A percentile compares a stretch with the other conserved stretches of the same genome.
These are phyloP conservation scores for Ochetophila trinervis DNA, from an alignment of 306 rosid genomes.

Conservation along the genomic window DNA sequence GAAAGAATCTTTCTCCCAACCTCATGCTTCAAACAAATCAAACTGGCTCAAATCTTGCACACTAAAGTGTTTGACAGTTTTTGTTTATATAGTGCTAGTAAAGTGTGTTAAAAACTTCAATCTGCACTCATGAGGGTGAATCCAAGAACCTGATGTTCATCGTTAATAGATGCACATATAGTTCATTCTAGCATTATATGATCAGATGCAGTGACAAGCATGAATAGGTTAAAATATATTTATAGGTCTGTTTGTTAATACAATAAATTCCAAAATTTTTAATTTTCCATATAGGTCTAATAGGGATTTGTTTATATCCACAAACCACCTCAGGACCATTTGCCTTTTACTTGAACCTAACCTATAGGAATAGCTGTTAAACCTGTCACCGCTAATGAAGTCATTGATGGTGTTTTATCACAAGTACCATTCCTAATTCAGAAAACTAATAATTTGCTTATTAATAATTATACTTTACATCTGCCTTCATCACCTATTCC, in stretches of 20 bases:
- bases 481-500: constrained; percentile 28
- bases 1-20: not conserved
- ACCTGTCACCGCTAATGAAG: constrained; percentile 17
- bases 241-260: not conserved
- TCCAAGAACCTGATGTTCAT: no score
- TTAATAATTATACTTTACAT: constrained; percentile 26
- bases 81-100: not conserved
- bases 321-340: constrained; percentile 8
- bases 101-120: no score
- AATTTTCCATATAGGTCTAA: not conserved
- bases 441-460: constrained; percentile 16
- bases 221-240: no score
- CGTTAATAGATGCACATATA: no score
- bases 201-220: no score
- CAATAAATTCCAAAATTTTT: constrained; percentile 3
- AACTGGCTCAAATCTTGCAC: no score
- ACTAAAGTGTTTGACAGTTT: not conserved
- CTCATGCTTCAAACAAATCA: not conserved
- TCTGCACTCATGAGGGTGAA: no score
- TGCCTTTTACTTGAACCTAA: constrained; percentile 7
- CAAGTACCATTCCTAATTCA: constrained; percentile 10
- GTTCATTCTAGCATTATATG: no score
- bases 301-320: constrained; percentile 2
- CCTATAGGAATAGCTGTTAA: constrained; percentile 11
- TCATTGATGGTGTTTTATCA: constrained; percentile 3